These are phyloP conservation scores for Bonia amplexicaulis DNA, from an alignment of 176 grass and related monocot species.

Conservation along the genomic window DNA sequence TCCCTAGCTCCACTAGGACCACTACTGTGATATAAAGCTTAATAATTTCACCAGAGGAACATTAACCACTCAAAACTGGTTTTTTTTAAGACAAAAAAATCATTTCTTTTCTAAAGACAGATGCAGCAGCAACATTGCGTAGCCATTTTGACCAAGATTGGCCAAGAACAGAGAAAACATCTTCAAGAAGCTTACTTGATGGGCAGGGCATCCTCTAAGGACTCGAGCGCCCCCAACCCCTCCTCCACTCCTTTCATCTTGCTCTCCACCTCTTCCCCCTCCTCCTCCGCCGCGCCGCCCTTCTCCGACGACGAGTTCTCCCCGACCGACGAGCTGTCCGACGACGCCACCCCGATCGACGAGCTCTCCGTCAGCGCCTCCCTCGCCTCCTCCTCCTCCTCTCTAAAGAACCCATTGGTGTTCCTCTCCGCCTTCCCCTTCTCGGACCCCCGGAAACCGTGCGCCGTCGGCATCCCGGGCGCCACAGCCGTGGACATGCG, in stretches of 20 bases:
- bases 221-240: slow-evolving; percentile 43
- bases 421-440: slow-evolving; percentile 24
- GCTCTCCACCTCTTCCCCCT: slow-evolving; percentile 39
- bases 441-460: slow-evolving; percentile 16
- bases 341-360: slow-evolving; percentile 47
- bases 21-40: not conserved
- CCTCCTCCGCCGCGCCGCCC: not conserved
- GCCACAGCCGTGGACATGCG: slow-evolving; percentile 34
- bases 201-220: slow-evolving; percentile 57
- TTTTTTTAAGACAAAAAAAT: not conserved
- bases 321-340: slow-evolving; percentile 56
- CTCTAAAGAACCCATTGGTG: slow-evolving; percentile 9
- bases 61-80: not conserved
- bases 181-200: slow-evolving; percentile 41
- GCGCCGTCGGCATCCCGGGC: slow-evolving; percentile 25
- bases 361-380: slow-evolving; percentile 27
- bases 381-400: not conserved
- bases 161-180: not conserved
- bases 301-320: slow-evolving; percentile 44
- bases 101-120: not conserved
- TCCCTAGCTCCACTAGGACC: not conserved
- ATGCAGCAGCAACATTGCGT: not conserved
- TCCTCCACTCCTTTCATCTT: not conserved
- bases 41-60: not conserved
- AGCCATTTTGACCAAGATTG: not conserved